Conservation (phyloP, 1,139 yeast genomes). For the Yamadazyma oceani region DNA sequence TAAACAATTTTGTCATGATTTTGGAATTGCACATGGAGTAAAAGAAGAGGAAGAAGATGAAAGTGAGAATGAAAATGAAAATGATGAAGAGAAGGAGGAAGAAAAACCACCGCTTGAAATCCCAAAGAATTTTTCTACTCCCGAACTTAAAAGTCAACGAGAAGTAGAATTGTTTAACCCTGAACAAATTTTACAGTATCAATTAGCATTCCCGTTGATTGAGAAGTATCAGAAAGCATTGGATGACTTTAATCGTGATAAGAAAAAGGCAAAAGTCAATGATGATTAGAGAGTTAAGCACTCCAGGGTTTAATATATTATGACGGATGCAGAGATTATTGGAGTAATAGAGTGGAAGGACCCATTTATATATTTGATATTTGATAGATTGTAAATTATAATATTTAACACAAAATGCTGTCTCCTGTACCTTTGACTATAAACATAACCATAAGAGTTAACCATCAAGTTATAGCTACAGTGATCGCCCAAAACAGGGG, state of each 20-base stretch:
- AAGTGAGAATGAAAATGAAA: conserved; percentile 11
- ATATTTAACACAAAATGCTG: too few relatives aligned
- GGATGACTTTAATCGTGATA: conserved; percentile 2
- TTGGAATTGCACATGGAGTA: conserved; percentile 20
- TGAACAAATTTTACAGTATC: conserved; percentile 2
- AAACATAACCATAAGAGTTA: too few relatives aligned
- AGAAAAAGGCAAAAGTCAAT: background rate
- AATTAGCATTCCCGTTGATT: conserved; percentile 6
- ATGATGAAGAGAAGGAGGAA: conserved; percentile 13
- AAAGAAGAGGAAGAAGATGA: conserved; percentile 7
- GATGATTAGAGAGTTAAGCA: background rate
- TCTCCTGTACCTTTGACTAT: too few relatives aligned
- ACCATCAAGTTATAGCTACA: too few relatives aligned
- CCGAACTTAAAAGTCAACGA: conserved; percentile 1
- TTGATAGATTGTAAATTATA: conserved; percentile 1
- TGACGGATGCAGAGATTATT: too few relatives aligned
- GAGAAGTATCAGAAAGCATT: conserved; percentile 14
- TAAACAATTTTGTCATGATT: conserved; percentile 26
- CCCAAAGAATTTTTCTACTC: background rate
- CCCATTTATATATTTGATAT: background rate
- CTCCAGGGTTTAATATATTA: too few relatives aligned
- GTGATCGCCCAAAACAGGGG: too few relatives aligned
- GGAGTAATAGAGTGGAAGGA: too few relatives aligned
- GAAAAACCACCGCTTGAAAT: background rate
- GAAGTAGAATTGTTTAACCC: conserved; percentile 1